A percentile compares a stretch with the other conserved stretches of the same genome.
Conservation (phyloP, 1,139 yeast species). For the Geotrichum klebahnii region DNA sequence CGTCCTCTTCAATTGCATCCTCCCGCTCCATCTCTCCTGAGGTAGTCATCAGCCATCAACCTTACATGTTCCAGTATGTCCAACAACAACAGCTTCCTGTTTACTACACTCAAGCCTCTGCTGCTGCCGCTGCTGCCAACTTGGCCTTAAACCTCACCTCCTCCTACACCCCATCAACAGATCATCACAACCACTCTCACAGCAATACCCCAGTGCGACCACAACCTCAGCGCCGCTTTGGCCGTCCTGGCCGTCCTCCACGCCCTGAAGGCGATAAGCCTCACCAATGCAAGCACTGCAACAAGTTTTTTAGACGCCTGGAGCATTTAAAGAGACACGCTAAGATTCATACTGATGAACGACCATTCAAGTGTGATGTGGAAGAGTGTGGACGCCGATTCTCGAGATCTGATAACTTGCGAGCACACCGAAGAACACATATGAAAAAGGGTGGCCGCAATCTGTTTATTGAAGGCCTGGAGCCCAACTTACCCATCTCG, state of each 20-base stretch:
- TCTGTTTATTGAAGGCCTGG: slow-evolving; percentile 45
- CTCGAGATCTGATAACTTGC: slow-evolving; percentile 71
- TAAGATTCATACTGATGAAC: slow-evolving; percentile 82
- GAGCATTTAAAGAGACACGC: slow-evolving; percentile 90
- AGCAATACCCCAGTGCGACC: neutral
- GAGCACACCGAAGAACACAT: slow-evolving; percentile 77
- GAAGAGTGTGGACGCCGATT: slow-evolving; percentile 66
- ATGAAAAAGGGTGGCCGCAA: slow-evolving; percentile 48
- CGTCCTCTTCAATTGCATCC: slow-evolving; percentile 21
- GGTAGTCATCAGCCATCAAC: neutral
- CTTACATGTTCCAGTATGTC: slow-evolving; percentile 2
- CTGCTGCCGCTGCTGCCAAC: slow-evolving; percentile 14
- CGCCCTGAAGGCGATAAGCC: slow-evolving; percentile 46
- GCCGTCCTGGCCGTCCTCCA: slow-evolving; percentile 8
- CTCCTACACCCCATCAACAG: neutral
- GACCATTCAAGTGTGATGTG: slow-evolving; percentile 73
- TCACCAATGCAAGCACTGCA: slow-evolving; percentile 57
- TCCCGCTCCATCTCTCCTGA: slow-evolving; percentile 22
- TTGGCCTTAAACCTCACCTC: slow-evolving; percentile 11
- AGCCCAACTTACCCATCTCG: slow-evolving; percentile 36
- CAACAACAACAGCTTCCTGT: no score
- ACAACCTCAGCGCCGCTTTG: slow-evolving; percentile 5
- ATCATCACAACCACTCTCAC: neutral
- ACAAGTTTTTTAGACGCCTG: slow-evolving; percentile 84
- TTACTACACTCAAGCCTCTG: slow-evolving; percentile 9